phyloP scores from a whole-genome alignment of 2,329 filamentous ascomycete genomes.

The Penicillium nordicum region DNA sequence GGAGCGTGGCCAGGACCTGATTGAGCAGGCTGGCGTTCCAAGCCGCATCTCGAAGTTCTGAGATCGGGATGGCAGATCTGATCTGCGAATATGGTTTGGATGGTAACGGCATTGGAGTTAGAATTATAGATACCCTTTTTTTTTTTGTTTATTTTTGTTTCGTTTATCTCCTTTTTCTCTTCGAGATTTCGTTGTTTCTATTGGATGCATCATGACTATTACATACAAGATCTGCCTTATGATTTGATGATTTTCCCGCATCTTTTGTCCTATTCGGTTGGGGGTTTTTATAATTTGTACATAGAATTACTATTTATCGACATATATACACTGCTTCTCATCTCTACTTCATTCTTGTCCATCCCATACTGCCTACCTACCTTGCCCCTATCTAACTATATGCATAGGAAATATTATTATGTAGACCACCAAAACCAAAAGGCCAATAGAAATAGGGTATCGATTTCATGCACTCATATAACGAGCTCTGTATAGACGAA shows the following conservation, averaged over 20 bases:
- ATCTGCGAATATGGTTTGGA: constrained; percentile 3
- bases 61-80: background rate
- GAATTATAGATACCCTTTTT: constrained; percentile 38
- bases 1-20: constrained; percentile 37
- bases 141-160: constrained; percentile 13
- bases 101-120: constrained; percentile 23
- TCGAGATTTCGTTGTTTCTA: constrained; percentile 4
- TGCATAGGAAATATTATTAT: background rate
- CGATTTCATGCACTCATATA: constrained; percentile 22
- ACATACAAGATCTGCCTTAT: constrained; percentile 15
- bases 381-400: background rate
- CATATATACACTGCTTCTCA: constrained; percentile 9
- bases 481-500: constrained; percentile 1
- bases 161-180: constrained; percentile 2
- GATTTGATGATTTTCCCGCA: constrained; percentile 24
- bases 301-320: constrained; percentile 8
- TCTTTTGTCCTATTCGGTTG: constrained; percentile 5
- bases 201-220: constrained; percentile 17
- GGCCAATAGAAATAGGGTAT: constrained; percentile 20
- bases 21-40: constrained; percentile 40
- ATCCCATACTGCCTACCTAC: background rate
- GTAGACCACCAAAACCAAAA: background rate
- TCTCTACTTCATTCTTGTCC: background rate
- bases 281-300: constrained; percentile 11
- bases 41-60: constrained; percentile 29